Evolutionary conservation across 108 stramenopile genomes (phyloP), one percentile per base, ranked within the genome.

Genomic region (Licmophora abbreviata): DNA sequence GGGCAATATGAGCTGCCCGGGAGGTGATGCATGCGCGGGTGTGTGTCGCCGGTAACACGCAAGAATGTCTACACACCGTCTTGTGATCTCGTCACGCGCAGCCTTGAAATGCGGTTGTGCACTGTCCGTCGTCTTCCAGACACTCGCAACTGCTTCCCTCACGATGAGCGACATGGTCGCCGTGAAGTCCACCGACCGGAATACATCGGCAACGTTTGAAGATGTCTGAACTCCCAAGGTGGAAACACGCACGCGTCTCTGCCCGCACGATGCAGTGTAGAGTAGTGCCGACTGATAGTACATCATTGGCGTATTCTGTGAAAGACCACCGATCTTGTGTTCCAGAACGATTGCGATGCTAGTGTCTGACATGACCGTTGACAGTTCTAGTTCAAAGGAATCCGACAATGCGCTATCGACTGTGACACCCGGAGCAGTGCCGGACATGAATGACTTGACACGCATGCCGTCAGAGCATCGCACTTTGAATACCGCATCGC

Each of bases 1-100:
- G 14, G 97, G 95, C 11, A 95, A 77, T 25, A 94, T 66, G 27
- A 97, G 77, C 59, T 96, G 94, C 9, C 74, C 76, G 0, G 46
- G 28, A 22, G 87, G 64, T 3, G 82, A 74, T 21, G 69, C 46
- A 18, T 48, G 38, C 12, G 91, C 83, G 18, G 56, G 47, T 49
- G 85, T 83, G 40, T 81, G 43, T 50, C 63, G 23, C 36, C 94
- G 79, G 66, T 96, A 94, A 38, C 60, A 66, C 15, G 68, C 59
- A 37, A 97, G 68, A 31, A 87, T 71, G 0, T 77, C 49, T 15
- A 89, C 59, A 45, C 69, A 78, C 36, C 54, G 44, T 8, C 68
- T 52, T 33, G 73, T 51, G 18, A 80, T 43, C 12, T 66, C 54
- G 9, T 76, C 56, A 18, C 89, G 71, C 9, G 77, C 74, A 12